A percentile compares a stretch with the other conserved stretches of the same genome.
Evolutionary conservation across 768 basidiomycete species (phyloP).

Genomic region (Rhodotorula babjevae): DNA sequence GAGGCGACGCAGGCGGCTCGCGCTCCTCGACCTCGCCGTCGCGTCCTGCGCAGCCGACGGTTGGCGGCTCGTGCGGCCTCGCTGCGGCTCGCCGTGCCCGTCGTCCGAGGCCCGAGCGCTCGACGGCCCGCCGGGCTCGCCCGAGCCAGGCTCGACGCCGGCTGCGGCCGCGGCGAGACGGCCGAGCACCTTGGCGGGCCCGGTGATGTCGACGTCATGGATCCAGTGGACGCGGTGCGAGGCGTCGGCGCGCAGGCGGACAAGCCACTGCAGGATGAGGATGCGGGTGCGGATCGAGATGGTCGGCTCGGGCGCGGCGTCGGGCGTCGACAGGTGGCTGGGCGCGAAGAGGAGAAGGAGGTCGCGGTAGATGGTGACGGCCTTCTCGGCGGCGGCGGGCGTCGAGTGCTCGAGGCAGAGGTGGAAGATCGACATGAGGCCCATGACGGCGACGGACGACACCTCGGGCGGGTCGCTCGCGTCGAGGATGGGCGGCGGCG

Average conservation of each 20-base stretch:
- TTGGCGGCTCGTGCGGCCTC: constrained; percentile 26
- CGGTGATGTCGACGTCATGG: constrained; percentile 50
- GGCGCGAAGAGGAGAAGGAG: constrained; percentile 48
- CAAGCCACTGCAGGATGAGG: constrained; percentile 73
- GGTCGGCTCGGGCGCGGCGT: background rate
- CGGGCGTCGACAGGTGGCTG: constrained; percentile 4
- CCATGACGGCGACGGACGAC: constrained; percentile 31
- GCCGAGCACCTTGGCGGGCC: constrained; percentile 27
- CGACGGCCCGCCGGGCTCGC: background rate
- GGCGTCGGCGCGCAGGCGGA: constrained; percentile 80
- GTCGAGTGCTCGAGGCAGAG: constrained; percentile 47
- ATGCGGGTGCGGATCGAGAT: constrained; percentile 58
- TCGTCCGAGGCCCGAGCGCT: constrained; percentile 10
- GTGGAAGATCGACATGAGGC: constrained; percentile 49
- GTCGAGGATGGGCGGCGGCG: background rate
- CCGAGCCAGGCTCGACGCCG: background rate
- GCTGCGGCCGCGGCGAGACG: background rate
- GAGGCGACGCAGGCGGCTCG: constrained; percentile 27
- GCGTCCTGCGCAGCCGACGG: background rate
- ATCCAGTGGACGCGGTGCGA: constrained; percentile 78
- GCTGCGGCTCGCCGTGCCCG: constrained; percentile 14
- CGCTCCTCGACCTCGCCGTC: constrained; percentile 26
- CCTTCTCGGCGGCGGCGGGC: constrained; percentile 42
- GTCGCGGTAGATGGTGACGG: constrained; percentile 49
- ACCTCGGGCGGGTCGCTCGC: constrained; percentile 21